A percentile compares a stretch with the other conserved stretches of the same genome.
Conservation (phyloP, 1,284 basidiomycete species). For the Acaromyces ingoldii region DNA sequence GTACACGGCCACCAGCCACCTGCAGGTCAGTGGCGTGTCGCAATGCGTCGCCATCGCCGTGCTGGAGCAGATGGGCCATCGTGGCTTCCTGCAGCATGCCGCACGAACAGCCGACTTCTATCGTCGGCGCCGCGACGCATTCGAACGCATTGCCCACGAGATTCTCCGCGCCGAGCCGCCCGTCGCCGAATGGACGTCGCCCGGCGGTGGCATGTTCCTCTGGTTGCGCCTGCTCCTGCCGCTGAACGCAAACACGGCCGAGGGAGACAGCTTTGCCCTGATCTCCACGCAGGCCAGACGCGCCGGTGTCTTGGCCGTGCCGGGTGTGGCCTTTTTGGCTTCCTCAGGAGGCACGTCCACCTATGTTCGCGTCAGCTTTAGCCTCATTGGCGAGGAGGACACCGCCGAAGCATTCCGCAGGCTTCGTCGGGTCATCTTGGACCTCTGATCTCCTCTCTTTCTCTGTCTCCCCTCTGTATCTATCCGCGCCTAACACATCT, state of each 20-base stretch:
- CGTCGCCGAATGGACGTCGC: conserved; percentile 63
- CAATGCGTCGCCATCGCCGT: conserved; percentile 70
- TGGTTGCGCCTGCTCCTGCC: conserved; percentile 47
- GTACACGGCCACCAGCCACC: conserved; percentile 65
- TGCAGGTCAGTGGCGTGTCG: conserved; percentile 66
- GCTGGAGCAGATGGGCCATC: conserved; percentile 63
- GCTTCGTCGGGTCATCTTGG: conserved; percentile 29
- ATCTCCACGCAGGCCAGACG: conserved; percentile 73
- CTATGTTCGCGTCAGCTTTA: conserved; percentile 44
- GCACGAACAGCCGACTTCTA: conserved; percentile 70
- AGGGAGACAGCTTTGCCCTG: conserved; percentile 67
- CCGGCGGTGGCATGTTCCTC: conserved; percentile 67
- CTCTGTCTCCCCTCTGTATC: neutral
- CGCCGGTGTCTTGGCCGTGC: conserved; percentile 79
- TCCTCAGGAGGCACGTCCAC: conserved; percentile 21
- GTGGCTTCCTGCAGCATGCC: conserved; percentile 71
- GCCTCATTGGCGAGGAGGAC: conserved; percentile 30
- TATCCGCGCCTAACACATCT: too few relatives aligned
- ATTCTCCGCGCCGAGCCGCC: conserved; percentile 58
- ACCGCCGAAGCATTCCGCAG: conserved; percentile 34
- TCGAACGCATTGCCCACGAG: conserved; percentile 69
- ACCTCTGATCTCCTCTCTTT: too few relatives aligned
- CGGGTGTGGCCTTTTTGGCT: conserved; percentile 58
- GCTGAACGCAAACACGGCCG: conserved; percentile 14
- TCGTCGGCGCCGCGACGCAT: conserved; percentile 68